Evolutionary conservation across 768 basidiomycete species (phyloP), one percentile per base, ranked within the genome.

Genomic region (Suillus occidentalis): DNA sequence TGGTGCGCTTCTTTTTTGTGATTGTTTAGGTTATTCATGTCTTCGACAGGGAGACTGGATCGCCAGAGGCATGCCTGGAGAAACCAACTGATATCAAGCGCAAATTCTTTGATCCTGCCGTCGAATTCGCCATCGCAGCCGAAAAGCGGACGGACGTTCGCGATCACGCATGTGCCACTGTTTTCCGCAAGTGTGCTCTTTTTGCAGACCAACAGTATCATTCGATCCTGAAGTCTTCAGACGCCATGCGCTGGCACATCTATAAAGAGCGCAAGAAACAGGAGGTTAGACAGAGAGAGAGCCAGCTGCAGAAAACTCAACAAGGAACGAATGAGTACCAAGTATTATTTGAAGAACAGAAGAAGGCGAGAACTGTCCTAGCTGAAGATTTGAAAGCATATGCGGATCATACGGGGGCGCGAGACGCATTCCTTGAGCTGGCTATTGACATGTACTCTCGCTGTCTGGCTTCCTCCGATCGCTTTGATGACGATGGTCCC

Each of bases 151-250:
- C 61, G 7, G 56, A 72, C 55, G 63, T 71, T 37, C 53, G 67
- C 2, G 63, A 63, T 40, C 59, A 71, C n/a, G 73, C 79, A 12
- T 80, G 81, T 58, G 87, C 88, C 22, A 81, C 81, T 12, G 83
- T 96, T 39, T 94, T 86, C 73, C 87, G 89, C 65, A 85, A 92
- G 69, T 98, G 87, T 73, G 97, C 97, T 0, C 82, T 84, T 31
- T 99, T 99, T 71, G 92, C 96, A 0, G 95, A 99, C 70, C 82
- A 84, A 14, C 96, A 99, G 71, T 95, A 92, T 72, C 86, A 90
- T 65, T 80, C 85, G 2, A 85, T 91, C 42, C 74, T 83, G 20
- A 84, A 87, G 66, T 90, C 92, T 0, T 85, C 90, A 0, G 93
- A 94, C 66, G 83, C 84, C 0, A 72, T 89, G 14, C 82, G 91